phyloP scores from a whole-genome alignment of 345 rosid species.

The Eucalyptus decipiens region DNA sequence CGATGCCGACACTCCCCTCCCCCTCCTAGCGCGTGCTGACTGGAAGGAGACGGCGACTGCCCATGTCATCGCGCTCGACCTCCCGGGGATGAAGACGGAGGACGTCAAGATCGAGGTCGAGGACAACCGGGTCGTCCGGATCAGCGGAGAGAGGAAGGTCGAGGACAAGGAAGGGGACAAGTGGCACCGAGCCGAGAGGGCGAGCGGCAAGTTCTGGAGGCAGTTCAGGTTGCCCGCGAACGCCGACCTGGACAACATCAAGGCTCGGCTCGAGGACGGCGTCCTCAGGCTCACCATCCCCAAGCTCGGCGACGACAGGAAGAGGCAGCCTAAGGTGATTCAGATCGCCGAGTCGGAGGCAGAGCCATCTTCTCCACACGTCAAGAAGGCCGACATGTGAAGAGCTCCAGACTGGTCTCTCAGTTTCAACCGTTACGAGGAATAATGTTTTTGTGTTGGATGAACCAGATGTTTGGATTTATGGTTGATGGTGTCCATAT shows the following conservation, averaged over 20 bases:
- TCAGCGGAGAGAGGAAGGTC: slow-evolving; percentile 69
- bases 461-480: neutral
- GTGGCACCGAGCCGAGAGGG: slow-evolving; percentile 74
- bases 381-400: slow-evolving; percentile 1
- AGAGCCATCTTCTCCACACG: neutral
- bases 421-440: neutral
- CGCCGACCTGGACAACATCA: slow-evolving; percentile 48
- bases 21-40: slow-evolving; percentile 45
- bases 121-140: slow-evolving; percentile 45
- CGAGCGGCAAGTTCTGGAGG: slow-evolving; percentile 70
- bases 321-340: slow-evolving; percentile 26
- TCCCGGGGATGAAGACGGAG: slow-evolving; percentile 66
- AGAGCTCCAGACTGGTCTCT: neutral
- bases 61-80: slow-evolving; percentile 53
- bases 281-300: slow-evolving; percentile 40
- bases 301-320: slow-evolving; percentile 43
- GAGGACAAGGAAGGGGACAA: slow-evolving; percentile 53
- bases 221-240: slow-evolving; percentile 63
- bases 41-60: slow-evolving; percentile 75
- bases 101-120: slow-evolving; percentile 68
- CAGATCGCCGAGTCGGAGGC: neutral
- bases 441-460: neutral
- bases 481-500: neutral
- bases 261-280: slow-evolving; percentile 62
- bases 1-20: neutral